phyloP scores from a whole-genome alignment of 192 early-diverging fungal genomes.

The Rhizoclosmatium globosum region DNA sequence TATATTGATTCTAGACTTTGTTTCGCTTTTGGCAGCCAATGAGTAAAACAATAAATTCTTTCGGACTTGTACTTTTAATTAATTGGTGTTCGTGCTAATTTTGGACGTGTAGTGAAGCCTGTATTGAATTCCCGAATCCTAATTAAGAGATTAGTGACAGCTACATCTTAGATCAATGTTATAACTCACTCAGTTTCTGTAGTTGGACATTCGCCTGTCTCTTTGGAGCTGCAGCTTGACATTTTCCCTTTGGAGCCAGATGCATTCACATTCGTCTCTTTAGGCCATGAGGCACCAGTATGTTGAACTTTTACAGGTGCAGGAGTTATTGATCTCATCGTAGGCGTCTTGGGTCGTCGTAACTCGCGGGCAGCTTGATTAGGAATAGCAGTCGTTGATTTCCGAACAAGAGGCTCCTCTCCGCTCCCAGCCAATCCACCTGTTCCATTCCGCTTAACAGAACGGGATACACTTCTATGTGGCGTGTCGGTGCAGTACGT shows the following conservation, averaged over 20 bases:
- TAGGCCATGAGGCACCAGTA: neutral
- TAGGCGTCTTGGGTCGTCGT: conserved; percentile 26
- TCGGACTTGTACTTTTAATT: neutral
- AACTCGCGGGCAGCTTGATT: neutral
- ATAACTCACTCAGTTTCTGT: conserved; percentile 31
- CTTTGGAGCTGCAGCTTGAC: neutral
- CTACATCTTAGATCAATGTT: no score
- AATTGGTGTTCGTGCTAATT: conserved; percentile 58
- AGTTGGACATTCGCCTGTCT: conserved; percentile 1
- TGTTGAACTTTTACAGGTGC: neutral
- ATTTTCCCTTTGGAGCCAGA: neutral
- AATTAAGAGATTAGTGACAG: conserved; percentile 17
- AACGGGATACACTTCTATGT: no score
- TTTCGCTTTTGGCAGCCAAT: conserved; percentile 13
- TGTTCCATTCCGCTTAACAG: neutral
- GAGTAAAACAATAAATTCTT: conserved; percentile 5
- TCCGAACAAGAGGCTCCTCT: neutral
- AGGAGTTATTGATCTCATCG: conserved; percentile 11
- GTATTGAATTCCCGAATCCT: conserved; percentile 51
- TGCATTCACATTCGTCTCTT: conserved; percentile 6
- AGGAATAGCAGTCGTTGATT: neutral
- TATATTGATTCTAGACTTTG: conserved; percentile 27
- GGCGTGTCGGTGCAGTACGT: neutral
- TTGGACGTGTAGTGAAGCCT: conserved; percentile 55
- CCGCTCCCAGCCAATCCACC: conserved; percentile 12